Percentiles rank a stretch among this genome's conserved stretches.
These are phyloP conservation scores for Citrus medica DNA, from an alignment of 345 rosid genomes.

Conservation along the genomic window DNA sequence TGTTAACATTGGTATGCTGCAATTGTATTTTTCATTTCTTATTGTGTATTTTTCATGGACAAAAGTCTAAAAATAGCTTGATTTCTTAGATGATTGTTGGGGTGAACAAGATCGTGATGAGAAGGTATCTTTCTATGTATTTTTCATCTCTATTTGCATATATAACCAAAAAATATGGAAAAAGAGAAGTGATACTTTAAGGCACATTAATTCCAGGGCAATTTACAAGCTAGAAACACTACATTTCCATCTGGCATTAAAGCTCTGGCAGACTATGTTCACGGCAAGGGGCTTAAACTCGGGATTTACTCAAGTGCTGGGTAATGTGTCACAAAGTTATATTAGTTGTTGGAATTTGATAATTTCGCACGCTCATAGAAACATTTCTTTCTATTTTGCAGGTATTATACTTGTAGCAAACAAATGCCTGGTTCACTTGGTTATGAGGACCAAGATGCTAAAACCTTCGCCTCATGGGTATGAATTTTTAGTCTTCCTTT, in stretches of 20 bases:
- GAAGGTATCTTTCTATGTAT: conserved; percentile 35
- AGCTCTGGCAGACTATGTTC: conserved; percentile 79
- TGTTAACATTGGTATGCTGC: conserved; percentile 74
- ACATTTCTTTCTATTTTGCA: conserved; percentile 16
- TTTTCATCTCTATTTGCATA: background rate
- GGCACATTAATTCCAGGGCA: conserved; percentile 43
- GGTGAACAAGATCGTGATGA: conserved; percentile 70
- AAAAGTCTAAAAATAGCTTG: background rate
- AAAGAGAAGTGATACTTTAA: background rate
- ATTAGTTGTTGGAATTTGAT: background rate
- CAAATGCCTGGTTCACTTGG: conserved; percentile 94
- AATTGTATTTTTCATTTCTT: background rate
- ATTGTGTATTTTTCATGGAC: background rate
- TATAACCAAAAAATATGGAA: background rate
- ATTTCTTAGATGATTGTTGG: conserved; percentile 86
- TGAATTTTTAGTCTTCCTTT: background rate
- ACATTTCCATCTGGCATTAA: conserved; percentile 89
- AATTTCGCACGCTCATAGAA: too few relatives aligned
- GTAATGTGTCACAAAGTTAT: conserved; percentile 26
- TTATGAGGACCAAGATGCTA: conserved; percentile 87
- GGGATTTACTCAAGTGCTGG: conserved; percentile 94
- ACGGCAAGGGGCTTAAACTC: conserved; percentile 80
- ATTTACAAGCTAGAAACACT: conserved; percentile 50
- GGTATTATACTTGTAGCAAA: conserved; percentile 80
- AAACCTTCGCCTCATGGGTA: conserved; percentile 89